phyloP scores from a whole-genome alignment of 208 protist genomes.

The Trypanosoma avium region DNA sequence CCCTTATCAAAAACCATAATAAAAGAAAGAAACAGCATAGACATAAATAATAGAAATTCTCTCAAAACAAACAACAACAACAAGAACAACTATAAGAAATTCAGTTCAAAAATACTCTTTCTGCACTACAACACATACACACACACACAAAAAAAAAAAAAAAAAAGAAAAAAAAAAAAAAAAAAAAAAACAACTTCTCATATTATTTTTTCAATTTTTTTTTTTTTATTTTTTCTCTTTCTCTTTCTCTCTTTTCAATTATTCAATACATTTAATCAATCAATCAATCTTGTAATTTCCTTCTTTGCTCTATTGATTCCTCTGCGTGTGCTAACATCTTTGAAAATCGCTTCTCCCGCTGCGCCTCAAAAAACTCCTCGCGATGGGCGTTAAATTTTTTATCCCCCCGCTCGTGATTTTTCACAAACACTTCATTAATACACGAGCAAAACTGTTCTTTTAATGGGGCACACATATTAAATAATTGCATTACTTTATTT shows the following conservation, averaged over 20 bases:
- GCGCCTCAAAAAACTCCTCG: conserved; percentile 59
- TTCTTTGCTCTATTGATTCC: conserved; percentile 57
- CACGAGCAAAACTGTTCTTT: conserved; percentile 86
- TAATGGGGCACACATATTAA: conserved; percentile 79
- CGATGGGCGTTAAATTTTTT: conserved; percentile 78
- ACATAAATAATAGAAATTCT: too few species aligned
- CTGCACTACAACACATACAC: too few species aligned
- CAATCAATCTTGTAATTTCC: conserved; percentile 73
- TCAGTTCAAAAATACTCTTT: too few species aligned
- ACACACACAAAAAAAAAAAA: too few species aligned
- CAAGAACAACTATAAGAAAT: too few species aligned
- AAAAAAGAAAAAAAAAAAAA: too few species aligned
- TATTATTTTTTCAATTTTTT: not conserved
- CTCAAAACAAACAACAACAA: too few species aligned
- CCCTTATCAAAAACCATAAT: too few species aligned
- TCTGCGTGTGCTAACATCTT: conserved; percentile 65
- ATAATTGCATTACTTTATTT: conserved; percentile 64
- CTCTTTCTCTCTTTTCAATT: not conserved
- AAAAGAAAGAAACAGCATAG: too few species aligned
- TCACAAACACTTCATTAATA: conserved; percentile 85
- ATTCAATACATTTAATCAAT: not conserved
- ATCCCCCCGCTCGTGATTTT: conserved; percentile 75
- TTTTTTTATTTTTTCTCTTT: not conserved
- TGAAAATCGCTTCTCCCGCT: conserved; percentile 53
- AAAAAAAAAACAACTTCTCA: too few species aligned